Evolutionary conservation across 2,329 filamentous ascomycete genomes (phyloP).

Genomic region (Verticillium alfalfae): DNA sequence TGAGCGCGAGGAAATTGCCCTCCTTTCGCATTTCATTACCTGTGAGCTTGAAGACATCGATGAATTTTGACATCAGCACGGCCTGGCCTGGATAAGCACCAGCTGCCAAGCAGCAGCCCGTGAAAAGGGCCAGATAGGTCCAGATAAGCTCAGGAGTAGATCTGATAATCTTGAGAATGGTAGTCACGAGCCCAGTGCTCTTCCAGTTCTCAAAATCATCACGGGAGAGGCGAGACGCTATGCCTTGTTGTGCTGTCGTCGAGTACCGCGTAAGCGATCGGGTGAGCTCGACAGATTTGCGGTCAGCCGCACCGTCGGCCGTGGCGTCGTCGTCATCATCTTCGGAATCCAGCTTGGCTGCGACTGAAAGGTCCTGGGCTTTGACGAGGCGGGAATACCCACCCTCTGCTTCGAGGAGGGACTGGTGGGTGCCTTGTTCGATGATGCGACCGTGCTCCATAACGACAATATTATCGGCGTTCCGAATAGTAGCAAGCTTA

Average conservation of each 20-base stretch:
- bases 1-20: constrained; percentile 32
- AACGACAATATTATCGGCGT: constrained; percentile 21
- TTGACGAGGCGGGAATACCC: constrained; percentile 15
- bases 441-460: constrained; percentile 17
- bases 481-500: constrained; percentile 13
- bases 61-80: constrained; percentile 31
- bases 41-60: constrained; percentile 29
- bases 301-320: background rate
- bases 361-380: constrained; percentile 11
- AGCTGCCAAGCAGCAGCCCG: constrained; percentile 11
- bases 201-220: constrained; percentile 28
- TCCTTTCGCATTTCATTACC: constrained; percentile 6
- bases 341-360: background rate
- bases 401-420: constrained; percentile 6
- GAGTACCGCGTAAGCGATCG: constrained; percentile 24
- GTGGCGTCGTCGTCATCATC: constrained; percentile 7
- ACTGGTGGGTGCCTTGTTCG: constrained; percentile 17
- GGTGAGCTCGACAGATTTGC: constrained; percentile 9
- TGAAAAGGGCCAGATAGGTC: constrained; percentile 25
- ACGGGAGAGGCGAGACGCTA: constrained; percentile 26
- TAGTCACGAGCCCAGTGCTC: constrained; percentile 19
- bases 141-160: constrained; percentile 29
- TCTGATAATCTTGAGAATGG: constrained; percentile 25
- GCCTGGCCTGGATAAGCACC: constrained; percentile 35
- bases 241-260: constrained; percentile 19